Base-by-base conservation (phyloP, 495 filamentous ascomycete genomes). In the Sabuloglossum arenarium region DNA sequence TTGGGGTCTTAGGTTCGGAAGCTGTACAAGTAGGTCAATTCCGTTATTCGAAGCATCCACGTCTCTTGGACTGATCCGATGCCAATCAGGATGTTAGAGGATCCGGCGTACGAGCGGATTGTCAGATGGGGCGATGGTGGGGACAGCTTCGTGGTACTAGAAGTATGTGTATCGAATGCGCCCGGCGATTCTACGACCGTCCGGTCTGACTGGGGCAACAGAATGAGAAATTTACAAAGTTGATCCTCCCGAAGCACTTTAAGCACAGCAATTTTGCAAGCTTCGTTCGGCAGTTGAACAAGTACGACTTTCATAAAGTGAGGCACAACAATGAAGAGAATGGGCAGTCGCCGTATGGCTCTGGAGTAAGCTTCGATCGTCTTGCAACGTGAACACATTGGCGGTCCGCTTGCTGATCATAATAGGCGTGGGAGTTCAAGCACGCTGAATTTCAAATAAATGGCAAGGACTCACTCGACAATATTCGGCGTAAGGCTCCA, bases 261-360 rank as follows among this genome's bases (percentile, higher is more conserved):
- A 99, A 97, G 71, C 90, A 97, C 69, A 94, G 87, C 79, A 99
- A 99, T 66, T 97, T 99, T 67, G 91, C 93, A 43, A 94, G 88
- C 71, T 99, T 99, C 62, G 91, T 99, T 45, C 85, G 91, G 61
- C 91, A 99, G 68, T 72, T 99, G 51, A 99, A 99, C 73, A 99
- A 99, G 66, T 99, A 94, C 68, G 91, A 97, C 68, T 99, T 99
- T 61, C 93, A 97, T 72, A 99, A 99, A 75, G 91, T 99, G 47
- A 79, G 91, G 60, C 88, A 95, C 64, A 97, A 90, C 61, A 88
- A 87, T 61, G 91, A 98, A 65, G 91, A 96, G 63, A 89, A 76
- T 62, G 86, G 86, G 49, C 84, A 88, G 60, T 90, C 86, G 54
- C 89, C 84, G 39, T 94, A 96, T 66, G 89, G 90, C 30, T 75